A percentile compares a stretch with the other conserved stretches of the same genome.
These are phyloP conservation scores for Blastobotrys persicus DNA, from an alignment of 1,139 yeast species.

Conservation along the genomic window DNA sequence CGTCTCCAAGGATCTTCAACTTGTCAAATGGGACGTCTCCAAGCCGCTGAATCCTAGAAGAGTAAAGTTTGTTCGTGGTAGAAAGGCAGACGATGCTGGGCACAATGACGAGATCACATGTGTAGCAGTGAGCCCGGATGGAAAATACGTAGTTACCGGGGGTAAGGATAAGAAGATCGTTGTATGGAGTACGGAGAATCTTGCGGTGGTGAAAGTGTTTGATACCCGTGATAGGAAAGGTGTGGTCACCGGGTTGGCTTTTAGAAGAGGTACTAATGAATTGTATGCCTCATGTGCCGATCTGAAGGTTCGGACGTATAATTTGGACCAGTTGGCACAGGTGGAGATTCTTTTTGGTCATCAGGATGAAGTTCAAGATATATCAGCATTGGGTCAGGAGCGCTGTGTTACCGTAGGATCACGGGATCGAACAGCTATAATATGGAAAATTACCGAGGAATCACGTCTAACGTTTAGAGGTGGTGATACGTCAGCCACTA, in stretches of 20 bases:
- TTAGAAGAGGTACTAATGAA: conserved; percentile 80
- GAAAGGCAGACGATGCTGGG: conserved; percentile 45
- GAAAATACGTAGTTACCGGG: conserved; percentile 85
- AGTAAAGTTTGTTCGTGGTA: conserved; percentile 60
- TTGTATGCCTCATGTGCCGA: conserved; percentile 92
- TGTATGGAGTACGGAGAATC: conserved; percentile 80
- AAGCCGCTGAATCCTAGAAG: conserved; percentile 50
- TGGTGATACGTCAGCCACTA: conserved; percentile 52
- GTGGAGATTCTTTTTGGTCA: conserved; percentile 92
- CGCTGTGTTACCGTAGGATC: conserved; percentile 95
- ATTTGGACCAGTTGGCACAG: conserved; percentile 82
- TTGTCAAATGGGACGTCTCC: conserved; percentile 74
- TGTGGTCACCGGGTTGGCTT: conserved; percentile 66
- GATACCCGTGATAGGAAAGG: conserved; percentile 71
- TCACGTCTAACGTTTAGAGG: conserved; percentile 91
- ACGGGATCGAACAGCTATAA: conserved; percentile 90
- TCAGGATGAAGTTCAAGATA: conserved; percentile 82
- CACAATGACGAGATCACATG: conserved; percentile 75
- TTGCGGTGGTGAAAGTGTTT: conserved; percentile 71
- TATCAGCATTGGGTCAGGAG: conserved; percentile 76
- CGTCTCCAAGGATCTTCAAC: conserved; percentile 75
- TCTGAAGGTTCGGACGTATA: conserved; percentile 81
- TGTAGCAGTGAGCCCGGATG: conserved; percentile 85
- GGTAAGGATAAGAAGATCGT: conserved; percentile 77
- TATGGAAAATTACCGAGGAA: conserved; percentile 96